Conservation (phyloP, 2,329 filamentous ascomycete species). For the Dactylella cylindrospora region DNA sequence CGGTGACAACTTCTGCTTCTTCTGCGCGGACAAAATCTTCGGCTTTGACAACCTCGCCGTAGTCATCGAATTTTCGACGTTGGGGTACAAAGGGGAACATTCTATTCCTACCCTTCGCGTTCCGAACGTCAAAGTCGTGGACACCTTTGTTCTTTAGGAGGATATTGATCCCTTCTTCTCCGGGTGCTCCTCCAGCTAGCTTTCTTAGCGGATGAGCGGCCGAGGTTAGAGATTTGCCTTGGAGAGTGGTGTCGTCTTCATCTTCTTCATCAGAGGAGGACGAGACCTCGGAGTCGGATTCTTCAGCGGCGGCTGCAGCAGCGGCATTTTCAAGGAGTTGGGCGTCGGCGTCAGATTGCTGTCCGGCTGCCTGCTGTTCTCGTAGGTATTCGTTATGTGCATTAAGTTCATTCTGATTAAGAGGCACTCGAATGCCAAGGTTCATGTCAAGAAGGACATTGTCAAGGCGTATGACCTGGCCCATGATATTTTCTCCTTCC, state of each 20-base stretch:
- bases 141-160: conserved; percentile 83
- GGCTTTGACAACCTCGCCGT: conserved; percentile 87
- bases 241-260: conserved; percentile 71
- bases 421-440: conserved; percentile 64
- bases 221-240: conserved; percentile 87
- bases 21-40: conserved; percentile 93
- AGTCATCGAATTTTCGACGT: conserved; percentile 80
- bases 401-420: conserved; percentile 73
- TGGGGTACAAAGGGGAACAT: conserved; percentile 86
- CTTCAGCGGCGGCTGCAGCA: conserved; percentile 73
- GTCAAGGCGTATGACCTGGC: conserved; percentile 51
- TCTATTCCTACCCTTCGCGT: conserved; percentile 87
- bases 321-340: conserved; percentile 59
- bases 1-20: conserved; percentile 72
- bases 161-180: conserved; percentile 90
- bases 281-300: conserved; percentile 75
- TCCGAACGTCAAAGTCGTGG: conserved; percentile 89
- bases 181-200: conserved; percentile 50
- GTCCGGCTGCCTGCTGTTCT: conserved; percentile 79
- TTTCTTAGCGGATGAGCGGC: conserved; percentile 66
- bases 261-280: conserved; percentile 79
- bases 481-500: conserved; percentile 28
- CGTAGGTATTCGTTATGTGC: conserved; percentile 92
- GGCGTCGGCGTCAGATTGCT: conserved; percentile 66
- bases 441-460: conserved; percentile 62